Conservation (phyloP, 164 flowering plant species). For the Litsea cubeba region DNA sequence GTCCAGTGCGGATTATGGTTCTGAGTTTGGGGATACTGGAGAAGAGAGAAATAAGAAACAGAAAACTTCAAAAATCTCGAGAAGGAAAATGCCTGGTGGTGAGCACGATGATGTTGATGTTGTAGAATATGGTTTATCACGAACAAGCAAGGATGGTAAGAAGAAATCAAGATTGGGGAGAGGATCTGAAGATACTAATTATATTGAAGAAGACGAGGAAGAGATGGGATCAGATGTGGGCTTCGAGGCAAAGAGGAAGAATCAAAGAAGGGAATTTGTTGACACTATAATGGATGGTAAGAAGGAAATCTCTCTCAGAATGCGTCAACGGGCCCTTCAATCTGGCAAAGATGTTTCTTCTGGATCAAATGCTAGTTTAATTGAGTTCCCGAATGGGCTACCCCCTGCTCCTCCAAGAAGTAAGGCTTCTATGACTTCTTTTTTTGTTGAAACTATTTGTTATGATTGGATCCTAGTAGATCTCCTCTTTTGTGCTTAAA, state of each 20-base stretch:
- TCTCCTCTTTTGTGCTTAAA: no score
- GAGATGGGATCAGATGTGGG: constrained; percentile 2
- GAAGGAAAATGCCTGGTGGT: no score
- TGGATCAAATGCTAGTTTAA: no score
- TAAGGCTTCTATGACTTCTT: no score
- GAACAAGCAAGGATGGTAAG: background rate
- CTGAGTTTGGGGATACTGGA: constrained; percentile 2
- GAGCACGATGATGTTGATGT: background rate
- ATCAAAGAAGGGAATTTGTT: constrained; percentile 7
- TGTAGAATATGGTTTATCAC: background rate
- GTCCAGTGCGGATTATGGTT: background rate
- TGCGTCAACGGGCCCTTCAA: constrained; percentile 19
- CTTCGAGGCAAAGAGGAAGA: constrained; percentile 6
- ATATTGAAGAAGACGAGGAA: constrained; percentile 6
- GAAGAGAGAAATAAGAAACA: background rate
- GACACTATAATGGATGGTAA: constrained; percentile 6
- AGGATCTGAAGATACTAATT: background rate
- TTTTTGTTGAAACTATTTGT: no score
- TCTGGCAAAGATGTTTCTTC: constrained; percentile 8
- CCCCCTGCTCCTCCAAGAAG: no score
- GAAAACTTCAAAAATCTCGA: background rate
- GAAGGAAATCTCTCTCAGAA: constrained; percentile 13
- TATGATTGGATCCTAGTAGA: no score
- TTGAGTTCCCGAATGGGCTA: no score
- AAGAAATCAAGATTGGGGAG: constrained; percentile 6